Evolutionary conservation across 352 stramenopile genomes (phyloP), one percentile per base, ranked within the genome.

Genomic region (Thalassiosira ordinaria): DNA sequence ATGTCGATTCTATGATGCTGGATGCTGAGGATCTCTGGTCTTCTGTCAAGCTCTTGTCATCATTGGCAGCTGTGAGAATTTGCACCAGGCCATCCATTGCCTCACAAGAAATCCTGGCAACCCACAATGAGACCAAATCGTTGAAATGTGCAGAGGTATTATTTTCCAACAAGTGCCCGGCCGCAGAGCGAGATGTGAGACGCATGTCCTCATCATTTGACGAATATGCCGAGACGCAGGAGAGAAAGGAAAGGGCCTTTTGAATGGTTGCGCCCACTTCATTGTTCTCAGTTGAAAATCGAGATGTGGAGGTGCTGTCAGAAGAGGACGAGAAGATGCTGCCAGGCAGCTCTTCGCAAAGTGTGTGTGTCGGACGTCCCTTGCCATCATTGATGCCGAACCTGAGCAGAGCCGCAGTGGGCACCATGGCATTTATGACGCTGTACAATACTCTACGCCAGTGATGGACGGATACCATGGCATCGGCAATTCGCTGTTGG

Each of bases 331-430:
- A 35, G n/a, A 64, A 72, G 33, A 57, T 66, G 37, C 37, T 70
- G 16, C 37, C 29, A 9, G 37, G 39, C 2, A 52, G 26, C 39
- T 82, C 80, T 16, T 77, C 51, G 44, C 71, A 76, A 26, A 90
- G 74, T 24, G 78, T 69, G 73, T 91, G 79, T 4, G 74, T 75
- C 14, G 67, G 81, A n/a, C 85, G 53, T 31, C 85, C 89, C 49
- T 71, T 80, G 11, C 64, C 81, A 26, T 69, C 78, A 26, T 78
- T 77, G 39, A 91, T 39, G 22, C 74, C 62, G 72, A 89, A 87
- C 1, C 87, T 81, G 2, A 94, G 75, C 18, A 94, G 60, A 22
- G 89, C 87, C 13, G 73, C 49, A 52, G 74, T 76, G 26, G 87
- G 84, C 22, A 92, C 73, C 60, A 92, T 63, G 51, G 83, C 71